These are phyloP conservation scores for Crucihimalaya himalaica DNA, from an alignment of 345 rosid species.

Conservation along the genomic window DNA sequence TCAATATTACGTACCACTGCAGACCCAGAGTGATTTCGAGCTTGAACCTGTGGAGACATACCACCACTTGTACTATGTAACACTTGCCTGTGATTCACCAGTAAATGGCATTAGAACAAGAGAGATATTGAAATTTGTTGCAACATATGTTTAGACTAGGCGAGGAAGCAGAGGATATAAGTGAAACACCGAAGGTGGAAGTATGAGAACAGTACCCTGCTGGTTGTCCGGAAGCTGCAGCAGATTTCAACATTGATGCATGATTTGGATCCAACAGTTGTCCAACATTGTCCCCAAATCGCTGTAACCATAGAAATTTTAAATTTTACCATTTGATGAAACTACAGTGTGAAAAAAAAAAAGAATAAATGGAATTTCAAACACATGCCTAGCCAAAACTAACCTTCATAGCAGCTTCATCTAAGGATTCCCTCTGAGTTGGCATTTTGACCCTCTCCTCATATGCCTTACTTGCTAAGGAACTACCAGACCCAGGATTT, in stretches of 20 bases:
- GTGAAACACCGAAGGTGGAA: conserved; percentile 28
- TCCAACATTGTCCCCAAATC: conserved; percentile 83
- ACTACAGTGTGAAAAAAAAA: background rate
- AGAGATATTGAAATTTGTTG: background rate
- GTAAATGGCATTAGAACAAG: conserved; percentile 20
- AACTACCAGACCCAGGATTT: conserved; percentile 76
- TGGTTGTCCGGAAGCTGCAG: conserved; percentile 74
- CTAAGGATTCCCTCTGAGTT: conserved; percentile 82
- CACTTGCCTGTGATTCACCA: conserved; percentile 74
- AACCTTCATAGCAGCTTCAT: conserved; percentile 85
- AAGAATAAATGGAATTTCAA: background rate
- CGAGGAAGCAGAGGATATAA: conserved; percentile 7
- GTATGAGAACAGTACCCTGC: conserved; percentile 68
- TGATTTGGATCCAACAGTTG: conserved; percentile 88
- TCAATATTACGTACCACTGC: conserved; percentile 56
- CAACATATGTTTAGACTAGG: background rate
- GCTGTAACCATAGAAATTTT: conserved; percentile 51
- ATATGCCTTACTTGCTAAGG: conserved; percentile 83
- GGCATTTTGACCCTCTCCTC: conserved; percentile 83
- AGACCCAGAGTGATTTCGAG: conserved; percentile 76
- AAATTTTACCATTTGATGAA: conserved; percentile 1
- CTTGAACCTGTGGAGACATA: conserved; percentile 90
- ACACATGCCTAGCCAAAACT: conserved; percentile 23
- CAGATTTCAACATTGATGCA: conserved; percentile 84
- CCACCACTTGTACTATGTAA: conserved; percentile 82